Evolutionary conservation across 2,329 filamentous ascomycete genomes (phyloP).

Genomic region (Graphilbum fragrans): DNA sequence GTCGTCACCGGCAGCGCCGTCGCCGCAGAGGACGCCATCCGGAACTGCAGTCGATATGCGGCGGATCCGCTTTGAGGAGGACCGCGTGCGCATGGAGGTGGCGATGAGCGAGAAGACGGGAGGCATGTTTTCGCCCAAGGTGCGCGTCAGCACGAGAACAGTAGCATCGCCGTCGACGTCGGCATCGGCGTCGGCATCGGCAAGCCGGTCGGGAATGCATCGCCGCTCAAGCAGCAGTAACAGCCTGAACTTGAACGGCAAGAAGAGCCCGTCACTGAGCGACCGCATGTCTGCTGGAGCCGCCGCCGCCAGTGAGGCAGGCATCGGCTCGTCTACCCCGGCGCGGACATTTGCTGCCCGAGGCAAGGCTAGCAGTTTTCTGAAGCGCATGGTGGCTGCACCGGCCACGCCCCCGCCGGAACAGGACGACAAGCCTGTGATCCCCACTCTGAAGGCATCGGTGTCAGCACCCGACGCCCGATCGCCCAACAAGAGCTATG

Average conservation of each 20-base stretch:
- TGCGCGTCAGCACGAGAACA: conserved; percentile 20
- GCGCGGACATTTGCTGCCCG: too few species aligned
- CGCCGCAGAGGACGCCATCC: conserved; percentile 5
- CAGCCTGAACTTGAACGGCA: too few species aligned
- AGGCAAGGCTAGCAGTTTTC: conserved; percentile 4
- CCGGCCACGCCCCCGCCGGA: background rate
- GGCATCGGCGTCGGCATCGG: too few species aligned
- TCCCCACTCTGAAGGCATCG: too few species aligned
- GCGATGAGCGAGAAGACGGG: conserved; percentile 13
- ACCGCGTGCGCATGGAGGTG: conserved; percentile 13
- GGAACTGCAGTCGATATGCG: conserved; percentile 16
- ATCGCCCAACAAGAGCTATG: conserved; percentile 39
- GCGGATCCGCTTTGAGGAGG: conserved; percentile 14
- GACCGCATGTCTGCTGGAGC: too few species aligned
- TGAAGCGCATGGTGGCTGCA: conserved; percentile 6
- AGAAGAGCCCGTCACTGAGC: too few species aligned
- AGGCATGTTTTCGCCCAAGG: conserved; percentile 22
- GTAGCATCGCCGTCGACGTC: conserved; percentile 15
- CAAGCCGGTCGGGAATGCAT: conserved; percentile 16
- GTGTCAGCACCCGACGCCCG: too few species aligned
- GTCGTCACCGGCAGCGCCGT: conserved; percentile 11
- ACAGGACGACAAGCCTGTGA: too few species aligned
- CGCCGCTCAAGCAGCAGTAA: conserved; percentile 23
- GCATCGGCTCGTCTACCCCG: too few species aligned
- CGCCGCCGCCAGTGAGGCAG: too few species aligned